A percentile compares a stretch with the other conserved stretches of the same genome.
Evolutionary conservation across 208 protist genomes (phyloP).

Genomic region (Acanthamoeba lenticulata): DNA sequence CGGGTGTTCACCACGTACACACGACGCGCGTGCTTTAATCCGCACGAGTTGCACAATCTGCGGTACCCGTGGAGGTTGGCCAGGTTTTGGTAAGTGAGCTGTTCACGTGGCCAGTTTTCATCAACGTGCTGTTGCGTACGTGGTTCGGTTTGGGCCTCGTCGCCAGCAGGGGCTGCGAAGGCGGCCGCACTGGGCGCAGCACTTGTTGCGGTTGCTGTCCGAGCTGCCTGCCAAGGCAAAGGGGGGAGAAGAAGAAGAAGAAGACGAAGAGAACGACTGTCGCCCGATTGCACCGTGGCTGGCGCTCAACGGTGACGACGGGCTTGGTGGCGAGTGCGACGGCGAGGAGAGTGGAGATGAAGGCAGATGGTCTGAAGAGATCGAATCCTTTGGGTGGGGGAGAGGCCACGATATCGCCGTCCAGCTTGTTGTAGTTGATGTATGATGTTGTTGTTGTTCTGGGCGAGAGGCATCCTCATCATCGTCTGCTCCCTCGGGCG

Average conservation of each 20-base stretch:
- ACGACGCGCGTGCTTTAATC: background rate
- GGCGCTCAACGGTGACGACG: background rate
- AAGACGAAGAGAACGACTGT: too few relatives aligned
- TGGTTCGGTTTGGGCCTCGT: background rate
- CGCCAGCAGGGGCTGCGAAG: background rate
- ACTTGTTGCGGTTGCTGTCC: background rate
- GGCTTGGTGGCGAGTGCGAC: background rate
- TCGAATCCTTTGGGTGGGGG: too few relatives aligned
- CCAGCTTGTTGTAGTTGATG: too few relatives aligned
- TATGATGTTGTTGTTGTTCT: too few relatives aligned
- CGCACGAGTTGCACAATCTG: conserved; percentile 4
- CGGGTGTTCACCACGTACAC: background rate
- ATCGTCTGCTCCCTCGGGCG: background rate
- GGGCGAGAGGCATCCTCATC: background rate
- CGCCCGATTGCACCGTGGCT: background rate
- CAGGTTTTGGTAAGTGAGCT: background rate
- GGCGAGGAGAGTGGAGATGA: too few relatives aligned
- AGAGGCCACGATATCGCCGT: too few relatives aligned
- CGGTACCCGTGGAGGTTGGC: background rate
- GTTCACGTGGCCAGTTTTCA: too few relatives aligned
- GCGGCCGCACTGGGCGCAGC: background rate
- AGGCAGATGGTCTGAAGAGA: too few relatives aligned
- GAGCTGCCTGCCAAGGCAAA: too few relatives aligned
- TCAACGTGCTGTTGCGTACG: background rate
- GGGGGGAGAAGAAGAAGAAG: too few relatives aligned